These are phyloP conservation scores for Populus hybrid DNA, from an alignment of 441 rosid species.

Conservation along the genomic window DNA sequence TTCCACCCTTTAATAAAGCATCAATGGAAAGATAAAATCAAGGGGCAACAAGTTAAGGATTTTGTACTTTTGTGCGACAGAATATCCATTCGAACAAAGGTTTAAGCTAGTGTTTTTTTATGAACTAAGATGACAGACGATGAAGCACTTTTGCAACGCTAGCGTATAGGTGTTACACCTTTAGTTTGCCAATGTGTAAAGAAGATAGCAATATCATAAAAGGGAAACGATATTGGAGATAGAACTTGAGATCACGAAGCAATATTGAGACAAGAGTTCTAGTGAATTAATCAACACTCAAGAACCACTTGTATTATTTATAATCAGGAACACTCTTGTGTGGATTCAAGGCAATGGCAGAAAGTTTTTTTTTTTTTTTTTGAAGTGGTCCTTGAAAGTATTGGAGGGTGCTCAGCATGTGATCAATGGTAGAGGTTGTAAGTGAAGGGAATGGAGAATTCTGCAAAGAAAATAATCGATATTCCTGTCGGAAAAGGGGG, in stretches of 20 bases:
- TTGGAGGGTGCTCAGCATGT: slow-evolving; percentile 8
- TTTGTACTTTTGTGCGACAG: not conserved
- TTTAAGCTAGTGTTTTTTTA: not conserved
- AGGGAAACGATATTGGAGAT: not conserved
- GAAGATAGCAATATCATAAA: not conserved
- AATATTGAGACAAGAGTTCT: not conserved
- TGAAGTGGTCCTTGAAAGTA: slow-evolving; percentile 6
- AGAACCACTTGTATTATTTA: not conserved
- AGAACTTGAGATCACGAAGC: not conserved
- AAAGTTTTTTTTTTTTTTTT: not conserved
- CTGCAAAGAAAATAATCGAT: not conserved
- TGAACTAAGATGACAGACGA: not conserved
- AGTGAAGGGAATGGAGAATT: slow-evolving; percentile 5
- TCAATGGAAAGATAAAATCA: not conserved
- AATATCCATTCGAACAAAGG: not conserved
- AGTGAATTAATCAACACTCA: not conserved
- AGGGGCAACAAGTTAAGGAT: not conserved
- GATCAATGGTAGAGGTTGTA: not conserved
- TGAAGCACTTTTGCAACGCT: not conserved
- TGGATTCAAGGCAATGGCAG: not conserved
- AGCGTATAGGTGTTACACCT: not conserved
- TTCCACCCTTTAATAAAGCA: not conserved
- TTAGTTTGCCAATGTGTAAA: not conserved
- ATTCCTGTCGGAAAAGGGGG: slow-evolving; percentile 23
- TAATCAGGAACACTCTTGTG: not conserved